Evolutionary conservation across 176 grass and related monocot genomes (phyloP).

Genomic region (Carex myosuroides): DNA sequence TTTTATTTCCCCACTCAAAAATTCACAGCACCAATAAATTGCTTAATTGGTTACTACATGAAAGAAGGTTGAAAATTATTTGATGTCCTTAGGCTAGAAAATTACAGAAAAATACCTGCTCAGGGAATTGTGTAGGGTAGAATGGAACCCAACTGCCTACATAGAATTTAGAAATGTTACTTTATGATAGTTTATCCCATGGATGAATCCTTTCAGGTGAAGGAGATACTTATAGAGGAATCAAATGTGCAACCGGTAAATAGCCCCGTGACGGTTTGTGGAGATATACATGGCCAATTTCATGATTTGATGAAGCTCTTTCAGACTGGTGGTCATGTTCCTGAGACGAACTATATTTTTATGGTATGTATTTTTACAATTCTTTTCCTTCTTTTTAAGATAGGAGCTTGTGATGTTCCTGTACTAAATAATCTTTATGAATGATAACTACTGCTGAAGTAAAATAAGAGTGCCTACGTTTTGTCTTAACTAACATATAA

Average conservation of each 20-base stretch:
- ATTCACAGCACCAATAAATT: background rate
- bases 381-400: background rate
- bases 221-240: conserved; percentile 97
- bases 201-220: conserved; percentile 48
- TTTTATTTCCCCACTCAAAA: background rate
- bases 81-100: background rate
- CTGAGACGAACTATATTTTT: conserved; percentile 98
- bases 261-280: conserved; percentile 94
- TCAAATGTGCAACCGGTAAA: conserved; percentile 99
- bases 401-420: background rate
- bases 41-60: background rate
- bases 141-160: background rate
- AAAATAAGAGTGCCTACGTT: background rate
- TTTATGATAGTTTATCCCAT: background rate
- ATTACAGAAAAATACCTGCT: background rate
- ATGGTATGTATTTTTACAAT: conserved; percentile 45
- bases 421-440: background rate
- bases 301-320: conserved; percentile 99
- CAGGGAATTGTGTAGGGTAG: background rate
- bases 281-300: conserved; percentile 97
- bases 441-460: background rate
- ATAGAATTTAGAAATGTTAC: background rate
- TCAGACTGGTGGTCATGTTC: conserved; percentile 92
- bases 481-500: background rate
- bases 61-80: background rate